Percentiles rank a stretch among this genome's conserved stretches.
phyloP scores from a whole-genome alignment of 768 basidiomycete genomes.

The Kwoniella dejecticola region DNA sequence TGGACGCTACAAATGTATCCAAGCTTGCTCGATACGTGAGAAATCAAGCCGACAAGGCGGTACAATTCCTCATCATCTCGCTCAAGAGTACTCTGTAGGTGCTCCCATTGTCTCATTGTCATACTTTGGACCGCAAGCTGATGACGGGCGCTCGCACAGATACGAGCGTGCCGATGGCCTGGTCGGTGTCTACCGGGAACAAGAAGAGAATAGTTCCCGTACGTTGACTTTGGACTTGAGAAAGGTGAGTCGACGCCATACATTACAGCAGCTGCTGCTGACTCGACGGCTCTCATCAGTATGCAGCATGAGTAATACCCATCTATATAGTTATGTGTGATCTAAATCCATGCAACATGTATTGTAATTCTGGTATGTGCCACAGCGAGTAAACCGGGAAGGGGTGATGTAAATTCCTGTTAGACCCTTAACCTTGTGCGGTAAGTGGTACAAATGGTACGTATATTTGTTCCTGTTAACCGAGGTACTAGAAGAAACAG shows the following conservation, averaged over 20 bases:
- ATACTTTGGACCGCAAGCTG: not conserved
- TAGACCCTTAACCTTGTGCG: not conserved
- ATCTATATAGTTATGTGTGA: too few relatives aligned
- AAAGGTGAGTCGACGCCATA: slow-evolving; percentile 31
- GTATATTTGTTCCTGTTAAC: too few relatives aligned
- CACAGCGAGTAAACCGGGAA: not conserved
- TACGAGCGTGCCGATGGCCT: slow-evolving; percentile 87
- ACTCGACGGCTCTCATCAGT: too few relatives aligned
- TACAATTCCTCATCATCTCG: slow-evolving; percentile 98
- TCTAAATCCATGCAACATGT: too few relatives aligned
- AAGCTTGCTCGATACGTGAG: slow-evolving; percentile 93
- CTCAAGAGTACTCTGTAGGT: slow-evolving; percentile 77
- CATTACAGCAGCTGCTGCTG: too few relatives aligned
- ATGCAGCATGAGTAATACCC: not conserved
- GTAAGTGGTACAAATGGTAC: not conserved
- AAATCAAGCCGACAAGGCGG: slow-evolving; percentile 73
- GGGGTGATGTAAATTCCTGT: not conserved
- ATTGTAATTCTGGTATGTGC: not conserved
- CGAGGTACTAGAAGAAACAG: not conserved
- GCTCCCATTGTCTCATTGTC: not conserved
- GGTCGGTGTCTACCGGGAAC: slow-evolving; percentile 92
- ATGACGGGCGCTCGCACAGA: slow-evolving; percentile 20
- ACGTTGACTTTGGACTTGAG: slow-evolving; percentile 85
- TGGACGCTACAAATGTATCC: slow-evolving; percentile 98
- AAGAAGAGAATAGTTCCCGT: slow-evolving; percentile 87